These are phyloP conservation scores for Acer campestre DNA, from an alignment of 345 rosid species.

Conservation along the genomic window DNA sequence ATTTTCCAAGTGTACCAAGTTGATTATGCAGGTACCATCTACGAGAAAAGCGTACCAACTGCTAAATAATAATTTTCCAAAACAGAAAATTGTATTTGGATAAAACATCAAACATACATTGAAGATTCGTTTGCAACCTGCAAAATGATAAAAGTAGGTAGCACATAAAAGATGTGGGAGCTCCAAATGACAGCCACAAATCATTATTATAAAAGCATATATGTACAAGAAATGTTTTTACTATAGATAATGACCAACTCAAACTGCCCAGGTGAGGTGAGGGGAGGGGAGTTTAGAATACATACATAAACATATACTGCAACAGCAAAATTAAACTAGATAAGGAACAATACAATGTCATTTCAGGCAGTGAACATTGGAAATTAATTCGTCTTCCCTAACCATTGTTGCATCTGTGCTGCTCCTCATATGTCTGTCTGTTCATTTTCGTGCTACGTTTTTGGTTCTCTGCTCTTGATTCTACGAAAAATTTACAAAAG, in stretches of 20 bases:
- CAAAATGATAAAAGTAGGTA: not conserved
- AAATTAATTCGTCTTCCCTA: conserved; percentile 13
- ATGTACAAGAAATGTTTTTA: not conserved
- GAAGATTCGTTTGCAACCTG: too few species aligned
- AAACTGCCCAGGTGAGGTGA: not conserved
- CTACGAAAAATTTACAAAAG: conserved; percentile 27
- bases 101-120: too few species aligned
- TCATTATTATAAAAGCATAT: not conserved
- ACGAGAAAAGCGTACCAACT: too few species aligned
- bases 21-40: too few species aligned
- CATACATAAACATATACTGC: conserved; percentile 2
- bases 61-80: too few species aligned
- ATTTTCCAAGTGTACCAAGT: too few species aligned
- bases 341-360: not conserved
- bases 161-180: not conserved
- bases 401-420: conserved; percentile 24
- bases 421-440: conserved; percentile 24
- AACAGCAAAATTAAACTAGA: not conserved
- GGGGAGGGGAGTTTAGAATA: not conserved
- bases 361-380: conserved; percentile 7
- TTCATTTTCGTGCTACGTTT: not conserved
- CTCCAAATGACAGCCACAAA: not conserved
- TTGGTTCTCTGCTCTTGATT: not conserved
- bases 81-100: too few species aligned
- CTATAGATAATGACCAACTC: not conserved